A percentile compares a stretch with the other conserved stretches of the same genome.
Evolutionary conservation across 768 basidiomycete genomes (phyloP).

Genomic region (Kwoniella europaea): DNA sequence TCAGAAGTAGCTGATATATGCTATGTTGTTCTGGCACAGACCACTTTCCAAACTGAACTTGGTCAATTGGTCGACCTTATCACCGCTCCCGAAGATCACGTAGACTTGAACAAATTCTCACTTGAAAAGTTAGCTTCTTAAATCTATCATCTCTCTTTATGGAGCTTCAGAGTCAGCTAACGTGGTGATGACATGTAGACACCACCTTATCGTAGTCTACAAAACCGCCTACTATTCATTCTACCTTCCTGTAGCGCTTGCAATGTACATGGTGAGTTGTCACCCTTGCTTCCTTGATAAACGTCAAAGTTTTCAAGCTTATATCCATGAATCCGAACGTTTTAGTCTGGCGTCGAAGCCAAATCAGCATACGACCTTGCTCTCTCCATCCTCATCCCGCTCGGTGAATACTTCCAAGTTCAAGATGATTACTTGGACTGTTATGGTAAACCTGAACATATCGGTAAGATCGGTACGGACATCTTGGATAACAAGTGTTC

Average conservation of each 20-base stretch:
- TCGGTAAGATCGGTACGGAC: constrained; percentile 97
- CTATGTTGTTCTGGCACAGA: constrained; percentile 49
- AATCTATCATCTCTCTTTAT: no score
- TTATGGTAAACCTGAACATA: constrained; percentile 82
- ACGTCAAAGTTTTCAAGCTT: no score
- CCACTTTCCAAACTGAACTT: constrained; percentile 87
- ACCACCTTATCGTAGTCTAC: constrained; percentile 90
- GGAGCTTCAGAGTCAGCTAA: constrained; percentile 8
- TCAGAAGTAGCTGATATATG: not conserved
- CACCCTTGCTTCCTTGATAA: not conserved
- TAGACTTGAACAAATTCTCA: constrained; percentile 87
- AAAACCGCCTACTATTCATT: constrained; percentile 98
- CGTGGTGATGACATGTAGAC: constrained; percentile 62
- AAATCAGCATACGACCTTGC: constrained; percentile 73
- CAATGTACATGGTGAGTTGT: constrained; percentile 70
- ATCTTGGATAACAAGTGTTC: constrained; percentile 99
- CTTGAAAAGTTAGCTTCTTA: constrained; percentile 69
- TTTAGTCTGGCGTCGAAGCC: constrained; percentile 60
- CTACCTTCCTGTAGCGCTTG: constrained; percentile 96
- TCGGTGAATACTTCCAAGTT: constrained; percentile 98
- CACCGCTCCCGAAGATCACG: constrained; percentile 86
- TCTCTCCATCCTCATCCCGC: constrained; percentile 78
- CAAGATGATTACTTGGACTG: constrained; percentile 98
- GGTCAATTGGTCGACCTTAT: constrained; percentile 95
- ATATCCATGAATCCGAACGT: not conserved